A percentile compares a stretch with the other conserved stretches of the same genome.
Conservation (phyloP, 176 grass and related monocot genomes). For the Otatea glauca region DNA sequence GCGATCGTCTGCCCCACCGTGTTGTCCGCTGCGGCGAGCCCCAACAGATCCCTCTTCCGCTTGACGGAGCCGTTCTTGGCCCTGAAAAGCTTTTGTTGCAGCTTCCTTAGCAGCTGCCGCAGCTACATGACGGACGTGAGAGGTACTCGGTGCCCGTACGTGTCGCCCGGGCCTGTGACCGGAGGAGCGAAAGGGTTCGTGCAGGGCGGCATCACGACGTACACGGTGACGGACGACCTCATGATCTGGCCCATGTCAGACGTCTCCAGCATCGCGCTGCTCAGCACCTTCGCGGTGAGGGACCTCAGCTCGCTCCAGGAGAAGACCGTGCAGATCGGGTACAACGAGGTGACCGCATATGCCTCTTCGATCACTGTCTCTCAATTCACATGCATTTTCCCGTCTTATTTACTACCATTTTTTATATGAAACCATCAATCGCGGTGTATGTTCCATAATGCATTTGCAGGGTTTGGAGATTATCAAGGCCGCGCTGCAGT, state of each 20-base stretch:
- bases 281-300: conserved; percentile 27
- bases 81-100: no score
- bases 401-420: no score
- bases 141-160: no score
- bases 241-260: background rate
- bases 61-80: no score
- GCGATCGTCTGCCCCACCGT: no score
- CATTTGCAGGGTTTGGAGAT: conserved; percentile 4
- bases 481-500: conserved; percentile 29
- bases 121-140: no score
- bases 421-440: no score
- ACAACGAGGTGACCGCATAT: background rate
- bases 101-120: no score
- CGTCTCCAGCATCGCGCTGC: conserved; percentile 40
- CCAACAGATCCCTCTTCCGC: no score
- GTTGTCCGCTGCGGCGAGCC: no score
- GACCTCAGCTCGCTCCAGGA: background rate
- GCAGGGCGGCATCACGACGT: conserved; percentile 37
- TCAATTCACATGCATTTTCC: no score
- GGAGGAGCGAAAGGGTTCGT: background rate
- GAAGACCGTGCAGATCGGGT: conserved; percentile 40
- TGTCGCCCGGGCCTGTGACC: background rate
- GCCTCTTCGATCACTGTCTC: background rate
- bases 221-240: conserved; percentile 43
- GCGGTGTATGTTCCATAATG: no score